Evolutionary conservation across 805 yeast species (phyloP), one percentile per base, ranked within the genome.

Genomic region (Yarrowia sp.): DNA sequence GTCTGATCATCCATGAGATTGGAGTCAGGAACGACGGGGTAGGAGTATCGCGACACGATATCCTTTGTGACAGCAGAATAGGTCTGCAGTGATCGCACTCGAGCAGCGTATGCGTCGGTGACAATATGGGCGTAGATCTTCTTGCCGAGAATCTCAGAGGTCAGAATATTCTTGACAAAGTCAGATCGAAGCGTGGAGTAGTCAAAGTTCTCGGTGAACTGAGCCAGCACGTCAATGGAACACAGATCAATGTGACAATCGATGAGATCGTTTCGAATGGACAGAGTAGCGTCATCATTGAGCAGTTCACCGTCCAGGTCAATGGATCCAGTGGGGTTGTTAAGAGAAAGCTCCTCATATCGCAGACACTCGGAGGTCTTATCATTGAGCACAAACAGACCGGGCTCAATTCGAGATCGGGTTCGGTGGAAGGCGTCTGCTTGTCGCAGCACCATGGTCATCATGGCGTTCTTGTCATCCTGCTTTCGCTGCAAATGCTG

Each of bases 201-300:
- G 79, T 95, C 99, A 74, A 95, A 95, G 77, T 95, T 94, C 74
- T 95, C 99, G 73, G 92, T 96, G 80, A 94, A 95, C 70, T 94
- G 88, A 15, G 96, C 95, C 0, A 98, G 98, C 12, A 95, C 97
- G 71, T 88, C 92, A 1, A 96, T 92, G 8, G 98, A 84, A 78
- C 99, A 95, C 70, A 95, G 92, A 79, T 95, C 99, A 67, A 95
- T 92, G 76, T 90, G 95, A 77, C 99, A 95, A 80, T 95, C 99
- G 69, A 95, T 93, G 71, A 95, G 84, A 77, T 95, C 98, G 77
- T 95, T 95, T 75, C 97, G 86, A 68, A 95, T 82, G 10, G 85
- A 84, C 72, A 95, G 87, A n/a, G 53, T 47, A 30, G 44, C 44
- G 70, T 91, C 96, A 52, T 78, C 82, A 69, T 87, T 92, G 71